Evolutionary conservation across 352 stramenopile genomes (phyloP).

Genomic region (Globisporangium alternatum): DNA sequence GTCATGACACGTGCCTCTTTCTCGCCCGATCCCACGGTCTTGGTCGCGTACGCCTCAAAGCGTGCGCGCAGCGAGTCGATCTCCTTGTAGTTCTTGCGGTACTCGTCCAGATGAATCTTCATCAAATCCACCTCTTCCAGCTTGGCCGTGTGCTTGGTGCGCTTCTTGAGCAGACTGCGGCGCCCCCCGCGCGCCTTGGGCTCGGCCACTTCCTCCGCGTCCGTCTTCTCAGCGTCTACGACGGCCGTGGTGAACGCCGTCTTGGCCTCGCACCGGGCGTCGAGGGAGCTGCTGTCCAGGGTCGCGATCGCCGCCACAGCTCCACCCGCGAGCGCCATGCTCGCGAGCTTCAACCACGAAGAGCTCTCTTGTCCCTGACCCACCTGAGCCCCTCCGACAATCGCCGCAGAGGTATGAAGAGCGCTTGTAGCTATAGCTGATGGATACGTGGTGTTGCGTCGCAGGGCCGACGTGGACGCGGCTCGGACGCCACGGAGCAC

Average conservation of each 20-base stretch:
- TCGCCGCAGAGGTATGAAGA: neutral
- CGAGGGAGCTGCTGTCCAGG: neutral
- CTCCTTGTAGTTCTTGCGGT: conserved; percentile 33
- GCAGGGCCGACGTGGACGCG: neutral
- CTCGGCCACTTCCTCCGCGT: conserved; percentile 6
- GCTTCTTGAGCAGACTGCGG: conserved; percentile 56
- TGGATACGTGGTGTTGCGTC: neutral
- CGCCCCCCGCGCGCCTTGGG: conserved; percentile 24
- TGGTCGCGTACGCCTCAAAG: conserved; percentile 63
- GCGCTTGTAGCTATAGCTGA: neutral
- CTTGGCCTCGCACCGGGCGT: conserved; percentile 8
- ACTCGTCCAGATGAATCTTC: conserved; percentile 69
- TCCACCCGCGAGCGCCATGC: conserved; percentile 9
- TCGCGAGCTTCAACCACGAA: conserved; percentile 8
- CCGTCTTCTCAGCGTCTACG: conserved; percentile 12
- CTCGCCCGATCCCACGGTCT: conserved; percentile 28
- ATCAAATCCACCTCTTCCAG: conserved; percentile 60
- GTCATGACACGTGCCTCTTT: conserved; percentile 50
- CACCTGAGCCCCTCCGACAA: neutral
- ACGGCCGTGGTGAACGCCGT: conserved; percentile 14
- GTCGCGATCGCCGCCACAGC: neutral
- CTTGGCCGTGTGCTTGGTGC: conserved; percentile 56
- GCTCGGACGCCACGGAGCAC: conserved; percentile 1
- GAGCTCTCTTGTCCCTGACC: neutral
- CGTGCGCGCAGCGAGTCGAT: conserved; percentile 42